Evolutionary conservation across 208 protist species (phyloP), one percentile per base, ranked within the genome.

Genomic region (Leishmania turanica): DNA sequence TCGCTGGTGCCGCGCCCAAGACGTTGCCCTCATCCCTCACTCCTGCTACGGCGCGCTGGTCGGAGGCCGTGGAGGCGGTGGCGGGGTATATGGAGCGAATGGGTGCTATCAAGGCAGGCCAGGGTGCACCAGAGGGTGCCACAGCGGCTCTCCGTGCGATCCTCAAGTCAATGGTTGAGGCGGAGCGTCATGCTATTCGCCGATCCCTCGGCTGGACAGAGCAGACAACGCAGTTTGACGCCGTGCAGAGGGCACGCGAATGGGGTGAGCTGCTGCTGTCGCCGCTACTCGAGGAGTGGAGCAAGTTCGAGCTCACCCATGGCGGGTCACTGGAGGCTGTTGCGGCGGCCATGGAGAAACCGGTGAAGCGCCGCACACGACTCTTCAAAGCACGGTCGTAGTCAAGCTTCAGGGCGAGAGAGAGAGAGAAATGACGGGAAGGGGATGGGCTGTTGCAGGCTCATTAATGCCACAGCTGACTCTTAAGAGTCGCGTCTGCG

Each of bases 201-300:
- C 85, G 81, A 24, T 77, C 86, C 27, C 74, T 93, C 21, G 90
- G 90, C 31, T 86, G 77, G 58, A 75, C 81, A 2, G 89, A 86
- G 37, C 54, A 86, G 78, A 82, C 81, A 65, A 86, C 83, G 21
- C 71, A 87, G 64, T 96, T 90, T 69, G 93, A 96, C 62, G 89
- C 82, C 15, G 84, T 90, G 31, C 88, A 93, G 77, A 77, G 87
- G 21, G 82, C 84, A 54, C 80, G 79, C 31, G 84, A 87, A 72
- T 96, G 92, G 93, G 86, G 74, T 11, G 88, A 93, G 66, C 77
- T 96, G 69, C 68, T 96, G 53, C 84, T 96, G 13, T 84, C 77
- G 0, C 95, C 95, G 15, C 83, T 95, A 45, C 80, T 93, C 17
- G 71, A 86, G 56, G 89, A 92, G 75, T 96, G 93, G 92, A 84